These are phyloP conservation scores for Neofusicoccum umdonicola DNA, from an alignment of 2,329 filamentous ascomycete species.

Conservation along the genomic window DNA sequence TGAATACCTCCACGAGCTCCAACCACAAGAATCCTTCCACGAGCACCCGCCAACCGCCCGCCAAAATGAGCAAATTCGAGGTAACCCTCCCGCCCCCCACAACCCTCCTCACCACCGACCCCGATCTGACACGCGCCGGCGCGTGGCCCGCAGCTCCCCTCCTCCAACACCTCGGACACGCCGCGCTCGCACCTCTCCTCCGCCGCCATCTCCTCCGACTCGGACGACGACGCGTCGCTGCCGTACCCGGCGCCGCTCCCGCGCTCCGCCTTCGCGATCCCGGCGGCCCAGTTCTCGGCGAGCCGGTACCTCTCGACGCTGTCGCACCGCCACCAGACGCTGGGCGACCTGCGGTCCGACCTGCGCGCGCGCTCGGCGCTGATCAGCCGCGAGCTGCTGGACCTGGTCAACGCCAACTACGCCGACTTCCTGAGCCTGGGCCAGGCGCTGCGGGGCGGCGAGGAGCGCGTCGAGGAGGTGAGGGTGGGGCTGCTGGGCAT, in stretches of 20 bases:
- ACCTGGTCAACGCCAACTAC: slow-evolving; percentile 95
- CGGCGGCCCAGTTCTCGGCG: slow-evolving; percentile 66
- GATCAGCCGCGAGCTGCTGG: slow-evolving; percentile 82
- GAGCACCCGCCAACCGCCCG: background rate
- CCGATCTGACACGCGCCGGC: background rate
- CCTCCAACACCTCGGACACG: background rate
- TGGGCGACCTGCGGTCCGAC: slow-evolving; percentile 87
- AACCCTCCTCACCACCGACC: background rate
- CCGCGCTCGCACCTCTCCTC: background rate
- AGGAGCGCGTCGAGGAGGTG: slow-evolving; percentile 88
- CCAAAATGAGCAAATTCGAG: slow-evolving; percentile 17
- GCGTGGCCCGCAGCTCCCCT: background rate
- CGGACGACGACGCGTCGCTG: background rate
- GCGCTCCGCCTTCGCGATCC: slow-evolving; percentile 75
- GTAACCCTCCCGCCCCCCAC: background rate
- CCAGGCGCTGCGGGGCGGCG: slow-evolving; percentile 76
- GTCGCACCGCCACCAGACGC: slow-evolving; percentile 85
- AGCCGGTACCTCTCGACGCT: slow-evolving; percentile 79
- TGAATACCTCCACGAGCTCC: background rate
- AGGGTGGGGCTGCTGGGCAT: slow-evolving; percentile 85
- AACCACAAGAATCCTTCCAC: background rate
- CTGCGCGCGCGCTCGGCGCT: slow-evolving; percentile 75
- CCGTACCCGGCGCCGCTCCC: slow-evolving; percentile 69
- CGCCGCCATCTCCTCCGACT: background rate
- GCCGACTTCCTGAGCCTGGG: slow-evolving; percentile 85